Evolutionary conservation across 441 rosid genomes (phyloP).

Genomic region (Macaranga tanarius): DNA sequence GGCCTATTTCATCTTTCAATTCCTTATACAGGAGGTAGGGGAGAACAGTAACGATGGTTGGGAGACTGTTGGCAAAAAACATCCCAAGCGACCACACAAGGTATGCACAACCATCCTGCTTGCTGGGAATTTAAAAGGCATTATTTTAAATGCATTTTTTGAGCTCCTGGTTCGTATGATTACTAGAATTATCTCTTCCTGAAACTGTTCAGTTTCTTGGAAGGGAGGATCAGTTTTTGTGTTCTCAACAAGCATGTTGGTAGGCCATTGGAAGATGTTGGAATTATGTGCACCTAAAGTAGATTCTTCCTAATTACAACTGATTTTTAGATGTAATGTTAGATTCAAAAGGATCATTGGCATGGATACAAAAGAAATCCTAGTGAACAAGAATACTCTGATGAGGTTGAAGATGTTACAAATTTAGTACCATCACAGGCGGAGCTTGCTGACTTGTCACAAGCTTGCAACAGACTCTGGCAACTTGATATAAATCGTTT

Average conservation of each 20-base stretch:
- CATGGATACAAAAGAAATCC: constrained; percentile 62
- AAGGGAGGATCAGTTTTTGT: background rate
- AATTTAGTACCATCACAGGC: constrained; percentile 53
- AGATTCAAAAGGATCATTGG: constrained; percentile 80
- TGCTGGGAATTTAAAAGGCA: background rate
- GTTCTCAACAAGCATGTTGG: background rate
- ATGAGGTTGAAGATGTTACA: constrained; percentile 45
- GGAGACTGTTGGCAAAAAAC: constrained; percentile 78
- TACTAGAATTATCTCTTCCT: background rate
- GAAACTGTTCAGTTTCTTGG: background rate
- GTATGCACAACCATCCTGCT: constrained; percentile 27
- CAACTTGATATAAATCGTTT: constrained; percentile 78
- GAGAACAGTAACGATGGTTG: constrained; percentile 59
- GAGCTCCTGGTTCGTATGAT: background rate
- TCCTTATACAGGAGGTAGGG: constrained; percentile 34
- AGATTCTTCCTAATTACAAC: background rate
- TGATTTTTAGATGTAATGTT: constrained; percentile 20
- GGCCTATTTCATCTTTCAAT: constrained; percentile 1
- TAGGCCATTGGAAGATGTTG: background rate
- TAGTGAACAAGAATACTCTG: constrained; percentile 66
- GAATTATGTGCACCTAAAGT: background rate
- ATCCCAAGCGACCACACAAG: constrained; percentile 58
- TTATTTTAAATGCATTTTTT: background rate
- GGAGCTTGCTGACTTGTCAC: constrained; percentile 75
- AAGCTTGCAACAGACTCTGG: constrained; percentile 90